Conservation (phyloP, 257 asterid species). For the Linaria vulgaris region DNA sequence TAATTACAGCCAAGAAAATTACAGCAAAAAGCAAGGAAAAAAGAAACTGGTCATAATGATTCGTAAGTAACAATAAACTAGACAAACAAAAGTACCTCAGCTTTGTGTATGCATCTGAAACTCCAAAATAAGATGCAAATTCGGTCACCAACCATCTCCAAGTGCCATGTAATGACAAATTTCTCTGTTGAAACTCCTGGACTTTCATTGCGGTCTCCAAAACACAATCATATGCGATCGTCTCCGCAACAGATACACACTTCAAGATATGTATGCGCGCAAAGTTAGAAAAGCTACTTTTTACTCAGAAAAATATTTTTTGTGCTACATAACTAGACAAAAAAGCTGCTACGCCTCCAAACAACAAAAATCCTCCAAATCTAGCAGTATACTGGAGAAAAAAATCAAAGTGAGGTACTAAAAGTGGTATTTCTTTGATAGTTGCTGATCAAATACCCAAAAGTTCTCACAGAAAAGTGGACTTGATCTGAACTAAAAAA, state of each 20-base stretch:
- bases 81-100: slow-evolving; percentile 52
- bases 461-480: no score
- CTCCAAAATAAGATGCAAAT: slow-evolving; percentile 86
- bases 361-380: no score
- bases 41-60: slow-evolving; percentile 12
- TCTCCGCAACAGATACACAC: slow-evolving; percentile 89
- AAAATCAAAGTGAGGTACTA: not conserved
- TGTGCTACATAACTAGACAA: no score
- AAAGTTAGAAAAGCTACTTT: slow-evolving; percentile 15
- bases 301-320: no score
- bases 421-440: not conserved
- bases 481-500: not conserved
- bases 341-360: no score
- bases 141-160: slow-evolving; percentile 89
- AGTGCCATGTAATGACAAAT: slow-evolving; percentile 64
- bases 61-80: slow-evolving; percentile 1
- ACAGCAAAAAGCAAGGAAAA: not conserved
- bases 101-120: slow-evolving; percentile 87
- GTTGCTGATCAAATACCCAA: not conserved
- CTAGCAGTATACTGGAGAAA: no score
- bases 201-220: slow-evolving; percentile 90
- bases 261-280: slow-evolving; percentile 19
- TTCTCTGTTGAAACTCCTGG: slow-evolving; percentile 80
- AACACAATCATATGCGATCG: slow-evolving; percentile 85
- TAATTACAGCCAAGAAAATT: slow-evolving; percentile 5